phyloP scores from a whole-genome alignment of 805 yeast species.

The Yarrowia sp. region DNA sequence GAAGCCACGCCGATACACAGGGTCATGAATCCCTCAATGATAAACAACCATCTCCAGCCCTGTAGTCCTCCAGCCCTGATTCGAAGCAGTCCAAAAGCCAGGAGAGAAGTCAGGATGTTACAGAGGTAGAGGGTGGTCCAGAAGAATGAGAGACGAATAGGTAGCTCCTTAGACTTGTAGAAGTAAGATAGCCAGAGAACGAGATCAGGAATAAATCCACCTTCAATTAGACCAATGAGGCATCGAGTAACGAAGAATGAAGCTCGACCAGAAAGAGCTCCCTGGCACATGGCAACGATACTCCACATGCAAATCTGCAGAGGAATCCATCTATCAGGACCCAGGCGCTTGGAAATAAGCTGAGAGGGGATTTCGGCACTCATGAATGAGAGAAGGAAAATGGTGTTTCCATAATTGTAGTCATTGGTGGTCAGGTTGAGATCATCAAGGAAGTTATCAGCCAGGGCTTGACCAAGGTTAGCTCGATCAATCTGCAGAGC shows the following conservation, averaged over 20 bases:
- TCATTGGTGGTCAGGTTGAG: slow-evolving; percentile 61
- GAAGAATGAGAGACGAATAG: slow-evolving; percentile 64
- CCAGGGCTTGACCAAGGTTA: slow-evolving; percentile 62
- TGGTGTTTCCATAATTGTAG: slow-evolving; percentile 65
- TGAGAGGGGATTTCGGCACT: slow-evolving; percentile 73
- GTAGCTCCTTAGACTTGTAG: slow-evolving; percentile 64
- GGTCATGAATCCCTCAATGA: slow-evolving; percentile 68
- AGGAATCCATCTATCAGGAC: slow-evolving; percentile 72
- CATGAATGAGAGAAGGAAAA: slow-evolving; percentile 62
- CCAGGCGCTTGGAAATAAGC: slow-evolving; percentile 65
- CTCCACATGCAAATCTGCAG: slow-evolving; percentile 65
- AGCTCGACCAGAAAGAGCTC: slow-evolving; percentile 52
- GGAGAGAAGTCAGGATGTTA: slow-evolving; percentile 55
- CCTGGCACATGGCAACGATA: slow-evolving; percentile 61
- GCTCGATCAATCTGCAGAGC: slow-evolving; percentile 66
- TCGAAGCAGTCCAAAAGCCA: slow-evolving; percentile 62
- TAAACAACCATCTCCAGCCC: slow-evolving; percentile 75
- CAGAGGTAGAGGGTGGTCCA: slow-evolving; percentile 63
- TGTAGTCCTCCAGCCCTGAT: slow-evolving; percentile 45
- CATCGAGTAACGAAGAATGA: slow-evolving; percentile 60
- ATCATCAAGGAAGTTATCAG: slow-evolving; percentile 64
- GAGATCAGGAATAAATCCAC: slow-evolving; percentile 73
- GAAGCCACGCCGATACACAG: slow-evolving; percentile 58
- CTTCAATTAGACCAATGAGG: slow-evolving; percentile 63
- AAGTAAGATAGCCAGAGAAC: slow-evolving; percentile 71